Evolutionary conservation across 768 basidiomycete genomes (phyloP).

Genomic region (Favolaschia claudopus): DNA sequence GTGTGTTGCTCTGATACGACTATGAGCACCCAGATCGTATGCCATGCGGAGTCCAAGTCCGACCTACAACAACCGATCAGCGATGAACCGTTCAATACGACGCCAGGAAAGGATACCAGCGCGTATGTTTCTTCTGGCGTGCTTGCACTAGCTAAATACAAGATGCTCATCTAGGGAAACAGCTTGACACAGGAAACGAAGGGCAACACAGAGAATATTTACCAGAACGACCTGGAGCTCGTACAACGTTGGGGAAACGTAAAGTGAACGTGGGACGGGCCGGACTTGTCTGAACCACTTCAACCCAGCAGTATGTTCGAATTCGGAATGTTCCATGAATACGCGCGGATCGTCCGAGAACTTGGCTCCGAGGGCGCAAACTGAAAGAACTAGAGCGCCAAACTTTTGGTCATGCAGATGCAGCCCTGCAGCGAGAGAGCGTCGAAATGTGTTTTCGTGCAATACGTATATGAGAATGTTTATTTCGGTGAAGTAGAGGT

Average conservation of each 20-base stretch:
- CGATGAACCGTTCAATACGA: not conserved
- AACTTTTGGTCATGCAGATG: constrained; percentile 50
- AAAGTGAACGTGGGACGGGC: constrained; percentile 40
- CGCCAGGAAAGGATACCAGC: constrained; percentile 42
- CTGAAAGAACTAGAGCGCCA: constrained; percentile 49
- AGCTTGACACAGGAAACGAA: constrained; percentile 7
- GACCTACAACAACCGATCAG: no score
- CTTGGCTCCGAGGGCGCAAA: constrained; percentile 57
- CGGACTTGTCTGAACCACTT: constrained; percentile 51
- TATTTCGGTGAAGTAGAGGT: constrained; percentile 48
- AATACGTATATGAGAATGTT: constrained; percentile 37
- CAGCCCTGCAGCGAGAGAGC: constrained; percentile 40
- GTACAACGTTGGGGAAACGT: constrained; percentile 38
- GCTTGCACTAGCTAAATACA: constrained; percentile 41
- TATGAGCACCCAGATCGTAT: constrained; percentile 58
- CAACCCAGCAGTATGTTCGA: constrained; percentile 47
- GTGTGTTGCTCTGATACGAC: constrained; percentile 38
- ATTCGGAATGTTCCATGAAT: constrained; percentile 38
- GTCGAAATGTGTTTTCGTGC: constrained; percentile 47
- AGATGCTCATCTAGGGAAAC: constrained; percentile 39
- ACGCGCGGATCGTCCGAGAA: constrained; percentile 53
- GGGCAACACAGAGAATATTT: constrained; percentile 33
- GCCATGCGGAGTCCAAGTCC: constrained; percentile 50
- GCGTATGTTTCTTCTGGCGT: constrained; percentile 42
- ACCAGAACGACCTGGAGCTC: constrained; percentile 49